phyloP scores from a whole-genome alignment of 2,329 filamentous ascomycete species.

The Nakataea oryzae region DNA sequence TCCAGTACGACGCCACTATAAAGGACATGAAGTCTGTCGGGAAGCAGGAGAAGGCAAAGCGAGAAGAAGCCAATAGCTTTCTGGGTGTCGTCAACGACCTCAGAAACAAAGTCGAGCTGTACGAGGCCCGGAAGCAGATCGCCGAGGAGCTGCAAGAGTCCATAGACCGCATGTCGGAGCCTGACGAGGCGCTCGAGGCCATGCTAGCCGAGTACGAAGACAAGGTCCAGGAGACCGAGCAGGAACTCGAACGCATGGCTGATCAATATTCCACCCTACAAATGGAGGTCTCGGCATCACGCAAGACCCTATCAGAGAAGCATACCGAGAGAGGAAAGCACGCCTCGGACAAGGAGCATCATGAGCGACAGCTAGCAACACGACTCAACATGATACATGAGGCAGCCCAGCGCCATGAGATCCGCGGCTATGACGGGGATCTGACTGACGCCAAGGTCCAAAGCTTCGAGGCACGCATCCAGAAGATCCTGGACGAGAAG shows the following conservation, averaged over 20 bases:
- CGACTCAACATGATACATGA: slow-evolving; percentile 69
- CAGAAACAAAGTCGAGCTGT: slow-evolving; percentile 65
- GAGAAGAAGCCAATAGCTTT: slow-evolving; percentile 63
- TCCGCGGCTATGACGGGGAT: slow-evolving; percentile 76
- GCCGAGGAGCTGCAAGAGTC: slow-evolving; percentile 60
- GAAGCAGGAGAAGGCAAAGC: slow-evolving; percentile 51
- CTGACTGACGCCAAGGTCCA: slow-evolving; percentile 63
- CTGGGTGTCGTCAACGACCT: slow-evolving; percentile 66
- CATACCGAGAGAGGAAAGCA: slow-evolving; percentile 63
- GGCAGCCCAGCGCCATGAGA: slow-evolving; percentile 63
- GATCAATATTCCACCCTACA: slow-evolving; percentile 57
- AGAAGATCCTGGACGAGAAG: slow-evolving; percentile 67
- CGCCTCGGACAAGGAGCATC: slow-evolving; percentile 77
- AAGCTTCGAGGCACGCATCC: slow-evolving; percentile 68
- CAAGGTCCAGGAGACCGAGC: slow-evolving; percentile 53
- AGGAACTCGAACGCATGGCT: slow-evolving; percentile 53
- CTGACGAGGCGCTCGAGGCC: slow-evolving; percentile 63
- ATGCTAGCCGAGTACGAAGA: slow-evolving; percentile 71
- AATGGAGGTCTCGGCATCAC: slow-evolving; percentile 29
- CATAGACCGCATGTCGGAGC: slow-evolving; percentile 67
- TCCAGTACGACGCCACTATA: slow-evolving; percentile 34
- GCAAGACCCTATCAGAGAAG: slow-evolving; percentile 38
- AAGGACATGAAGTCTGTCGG: slow-evolving; percentile 37
- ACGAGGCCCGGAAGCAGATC: slow-evolving; percentile 57
- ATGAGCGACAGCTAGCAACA: slow-evolving; percentile 66